Conservation (phyloP, 345 rosid species). For the Syzygium aromaticum region DNA sequence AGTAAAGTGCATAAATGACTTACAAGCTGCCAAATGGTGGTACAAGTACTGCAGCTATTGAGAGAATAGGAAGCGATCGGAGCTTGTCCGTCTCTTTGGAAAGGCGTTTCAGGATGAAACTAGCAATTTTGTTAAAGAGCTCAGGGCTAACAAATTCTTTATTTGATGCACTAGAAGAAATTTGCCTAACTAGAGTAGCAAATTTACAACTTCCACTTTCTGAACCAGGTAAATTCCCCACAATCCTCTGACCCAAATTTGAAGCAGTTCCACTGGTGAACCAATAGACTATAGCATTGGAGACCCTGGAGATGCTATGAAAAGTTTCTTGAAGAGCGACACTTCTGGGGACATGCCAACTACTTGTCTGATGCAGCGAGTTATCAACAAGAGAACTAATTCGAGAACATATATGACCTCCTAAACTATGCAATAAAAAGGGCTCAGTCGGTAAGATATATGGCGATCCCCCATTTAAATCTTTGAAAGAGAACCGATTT, state of each 20-base stretch:
- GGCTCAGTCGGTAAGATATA: conserved; percentile 37
- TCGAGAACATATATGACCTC: conserved; percentile 32
- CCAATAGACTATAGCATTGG: conserved; percentile 48
- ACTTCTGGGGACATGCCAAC: conserved; percentile 33
- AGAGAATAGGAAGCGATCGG: conserved; percentile 45
- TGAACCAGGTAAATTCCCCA: conserved; percentile 20
- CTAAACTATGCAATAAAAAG: conserved; percentile 25
- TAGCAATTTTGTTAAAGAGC: conserved; percentile 32
- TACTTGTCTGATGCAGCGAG: conserved; percentile 18
- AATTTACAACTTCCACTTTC: conserved; percentile 21
- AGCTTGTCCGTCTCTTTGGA: conserved; percentile 51
- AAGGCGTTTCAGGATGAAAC: conserved; percentile 33
- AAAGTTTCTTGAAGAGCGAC: conserved; percentile 48
- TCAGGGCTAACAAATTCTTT: conserved; percentile 16
- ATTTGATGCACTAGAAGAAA: conserved; percentile 18
- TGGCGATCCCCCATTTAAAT: conserved; percentile 37
- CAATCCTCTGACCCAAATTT: conserved; percentile 26
- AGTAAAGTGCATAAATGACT: conserved; percentile 17
- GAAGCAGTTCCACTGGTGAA: conserved; percentile 38
- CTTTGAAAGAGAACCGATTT: conserved; percentile 33
- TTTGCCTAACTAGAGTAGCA: conserved; percentile 20
- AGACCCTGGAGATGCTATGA: conserved; percentile 49
- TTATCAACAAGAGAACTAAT: conserved; percentile 18
- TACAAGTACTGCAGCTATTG: conserved; percentile 56
- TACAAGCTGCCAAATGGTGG: conserved; percentile 56